Percentiles rank a stretch among this genome's conserved stretches.
These are phyloP conservation scores for Starmerella geochares DNA, from an alignment of 805 yeast genomes.

Conservation along the genomic window DNA sequence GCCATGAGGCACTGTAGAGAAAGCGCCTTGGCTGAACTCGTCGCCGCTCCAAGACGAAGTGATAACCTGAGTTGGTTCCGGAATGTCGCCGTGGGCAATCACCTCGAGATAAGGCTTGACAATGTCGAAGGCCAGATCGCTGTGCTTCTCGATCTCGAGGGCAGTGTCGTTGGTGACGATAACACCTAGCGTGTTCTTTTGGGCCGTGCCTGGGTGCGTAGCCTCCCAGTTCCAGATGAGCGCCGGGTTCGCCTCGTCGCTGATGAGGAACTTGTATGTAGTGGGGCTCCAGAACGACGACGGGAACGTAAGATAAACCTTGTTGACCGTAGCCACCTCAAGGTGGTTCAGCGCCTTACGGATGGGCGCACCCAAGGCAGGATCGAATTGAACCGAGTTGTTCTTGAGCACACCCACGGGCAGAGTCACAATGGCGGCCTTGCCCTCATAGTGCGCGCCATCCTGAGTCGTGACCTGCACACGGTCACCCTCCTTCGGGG, in stretches of 20 bases:
- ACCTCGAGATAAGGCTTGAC: constrained; percentile 25
- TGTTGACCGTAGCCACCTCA: constrained; percentile 52
- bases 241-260: constrained; percentile 43
- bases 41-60: constrained; percentile 58
- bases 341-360: constrained; percentile 17
- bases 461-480: constrained; percentile 21
- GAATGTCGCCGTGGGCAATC: constrained; percentile 21
- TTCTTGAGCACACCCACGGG: constrained; percentile 25
- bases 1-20: constrained; percentile 54
- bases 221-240: constrained; percentile 50
- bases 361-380: constrained; percentile 19
- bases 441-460: constrained; percentile 22
- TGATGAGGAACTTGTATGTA: constrained; percentile 40
- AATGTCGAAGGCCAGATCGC: constrained; percentile 27
- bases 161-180: constrained; percentile 64
- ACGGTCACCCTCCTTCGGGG: constrained; percentile 11
- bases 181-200: constrained; percentile 39
- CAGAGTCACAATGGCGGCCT: constrained; percentile 26
- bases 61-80: constrained; percentile 36
- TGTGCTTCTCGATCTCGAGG: constrained; percentile 41
- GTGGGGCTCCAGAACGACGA: constrained; percentile 50
- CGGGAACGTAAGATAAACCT: constrained; percentile 60
- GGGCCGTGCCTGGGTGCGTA: constrained; percentile 32
- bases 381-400: constrained; percentile 21
- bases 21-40: constrained; percentile 64